phyloP scores from a whole-genome alignment of 78 protist genomes.

The Isochrysis galbana region DNA sequence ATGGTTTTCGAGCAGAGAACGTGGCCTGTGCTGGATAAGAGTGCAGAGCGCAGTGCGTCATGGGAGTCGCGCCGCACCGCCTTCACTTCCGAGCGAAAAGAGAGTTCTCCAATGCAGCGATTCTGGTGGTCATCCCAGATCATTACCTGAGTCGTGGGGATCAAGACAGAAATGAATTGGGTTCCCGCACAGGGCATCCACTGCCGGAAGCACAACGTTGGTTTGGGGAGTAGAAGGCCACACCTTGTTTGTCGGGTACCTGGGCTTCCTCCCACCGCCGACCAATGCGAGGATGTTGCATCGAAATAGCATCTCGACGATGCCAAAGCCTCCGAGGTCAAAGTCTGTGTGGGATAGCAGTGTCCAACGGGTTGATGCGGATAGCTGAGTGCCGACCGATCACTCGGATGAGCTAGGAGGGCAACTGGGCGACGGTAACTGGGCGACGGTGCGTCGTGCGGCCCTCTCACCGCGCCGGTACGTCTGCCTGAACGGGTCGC shows the following conservation, averaged over 20 bases:
- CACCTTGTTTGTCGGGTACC: slow-evolving; percentile 79
- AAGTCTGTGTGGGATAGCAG: slow-evolving; percentile 47
- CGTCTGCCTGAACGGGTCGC: slow-evolving; percentile 88
- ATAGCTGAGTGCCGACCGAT: background rate
- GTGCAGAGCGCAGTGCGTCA: no score
- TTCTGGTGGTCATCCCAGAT: slow-evolving; percentile 94
- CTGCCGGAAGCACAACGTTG: no score
- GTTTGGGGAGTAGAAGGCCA: no score
- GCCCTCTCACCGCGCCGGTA: slow-evolving; percentile 71
- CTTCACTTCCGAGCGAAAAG: slow-evolving; percentile 82
- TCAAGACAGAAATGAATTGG: background rate
- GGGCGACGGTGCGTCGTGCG: background rate
- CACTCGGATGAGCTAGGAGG: no score
- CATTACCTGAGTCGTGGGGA: slow-evolving; percentile 78
- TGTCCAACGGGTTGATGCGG: background rate
- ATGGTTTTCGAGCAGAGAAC: no score
- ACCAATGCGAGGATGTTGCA: slow-evolving; percentile 95
- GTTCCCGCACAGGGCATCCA: no score
- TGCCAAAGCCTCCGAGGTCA: slow-evolving; percentile 87
- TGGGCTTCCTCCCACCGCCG: slow-evolving; percentile 92
- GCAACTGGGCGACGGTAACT: no score
- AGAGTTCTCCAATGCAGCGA: slow-evolving; percentile 76
- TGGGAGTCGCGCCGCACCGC: slow-evolving; percentile 82
- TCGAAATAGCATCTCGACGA: slow-evolving; percentile 95
- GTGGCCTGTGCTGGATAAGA: no score